phyloP scores from a whole-genome alignment of 192 early-diverging fungal genomes.

The Gryganskiella cystojenkinii region DNA sequence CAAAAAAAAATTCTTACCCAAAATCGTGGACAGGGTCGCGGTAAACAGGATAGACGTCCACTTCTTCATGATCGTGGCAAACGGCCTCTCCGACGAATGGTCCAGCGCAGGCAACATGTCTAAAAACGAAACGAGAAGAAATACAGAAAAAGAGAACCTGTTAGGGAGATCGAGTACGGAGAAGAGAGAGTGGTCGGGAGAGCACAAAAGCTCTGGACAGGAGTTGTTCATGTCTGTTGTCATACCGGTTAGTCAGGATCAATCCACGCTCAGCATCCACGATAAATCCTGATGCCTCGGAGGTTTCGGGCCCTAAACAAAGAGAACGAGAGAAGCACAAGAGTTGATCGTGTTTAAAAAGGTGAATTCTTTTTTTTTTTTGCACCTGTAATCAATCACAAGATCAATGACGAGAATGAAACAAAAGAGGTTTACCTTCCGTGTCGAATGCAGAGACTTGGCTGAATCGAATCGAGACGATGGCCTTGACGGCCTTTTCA shows the following conservation, averaged over 20 bases:
- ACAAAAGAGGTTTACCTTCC: constrained; percentile 56
- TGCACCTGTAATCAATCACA: background rate
- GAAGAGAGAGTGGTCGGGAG: too few relatives aligned
- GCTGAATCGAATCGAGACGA: constrained; percentile 82
- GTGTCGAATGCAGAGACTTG: constrained; percentile 85
- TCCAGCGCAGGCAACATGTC: constrained; percentile 78
- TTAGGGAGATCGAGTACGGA: background rate
- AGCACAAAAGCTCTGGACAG: too few relatives aligned
- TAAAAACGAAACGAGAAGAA: background rate
- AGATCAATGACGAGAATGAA: background rate
- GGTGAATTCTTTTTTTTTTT: constrained; percentile 1
- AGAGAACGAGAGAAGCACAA: background rate
- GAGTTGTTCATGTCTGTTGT: too few relatives aligned
- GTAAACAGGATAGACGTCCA: constrained; percentile 79
- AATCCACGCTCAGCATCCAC: constrained; percentile 77
- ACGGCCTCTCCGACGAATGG: constrained; percentile 89
- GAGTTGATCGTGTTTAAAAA: background rate
- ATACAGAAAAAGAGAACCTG: background rate
- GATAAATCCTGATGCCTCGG: constrained; percentile 87
- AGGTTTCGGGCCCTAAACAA: constrained; percentile 66
- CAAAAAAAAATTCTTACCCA: constrained; percentile 55
- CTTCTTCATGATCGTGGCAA: constrained; percentile 84
- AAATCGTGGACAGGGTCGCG: constrained; percentile 83
- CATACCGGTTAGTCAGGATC: constrained; percentile 76
- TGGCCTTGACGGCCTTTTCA: constrained; percentile 71